phyloP scores from a whole-genome alignment of 2,329 filamentous ascomycete genomes.

The Mycosphaerella sp. region DNA sequence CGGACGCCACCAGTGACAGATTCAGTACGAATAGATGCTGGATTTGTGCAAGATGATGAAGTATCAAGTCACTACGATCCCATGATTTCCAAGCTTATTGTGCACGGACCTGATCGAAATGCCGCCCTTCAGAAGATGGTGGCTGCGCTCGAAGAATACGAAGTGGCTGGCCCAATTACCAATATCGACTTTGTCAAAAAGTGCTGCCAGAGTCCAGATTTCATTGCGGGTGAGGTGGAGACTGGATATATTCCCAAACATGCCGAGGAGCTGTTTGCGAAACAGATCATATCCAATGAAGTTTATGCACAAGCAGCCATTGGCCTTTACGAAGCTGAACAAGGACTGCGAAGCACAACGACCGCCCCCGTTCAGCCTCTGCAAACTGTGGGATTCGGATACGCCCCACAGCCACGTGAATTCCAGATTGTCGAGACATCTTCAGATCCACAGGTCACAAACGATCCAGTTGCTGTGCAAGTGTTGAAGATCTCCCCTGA shows the following conservation, averaged over 20 bases:
- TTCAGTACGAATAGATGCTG: slow-evolving; percentile 84
- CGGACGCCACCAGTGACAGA: slow-evolving; percentile 62
- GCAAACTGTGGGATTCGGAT: slow-evolving; percentile 52
- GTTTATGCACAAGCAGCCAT: slow-evolving; percentile 83
- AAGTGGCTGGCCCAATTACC: slow-evolving; percentile 86
- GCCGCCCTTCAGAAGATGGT: slow-evolving; percentile 78
- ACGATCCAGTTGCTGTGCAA: slow-evolving; percentile 36
- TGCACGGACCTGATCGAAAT: slow-evolving; percentile 70
- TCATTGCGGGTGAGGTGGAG: slow-evolving; percentile 81
- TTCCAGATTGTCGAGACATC: slow-evolving; percentile 50
- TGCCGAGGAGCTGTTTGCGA: slow-evolving; percentile 66
- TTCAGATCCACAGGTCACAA: slow-evolving; percentile 40
- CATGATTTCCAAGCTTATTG: slow-evolving; percentile 98
- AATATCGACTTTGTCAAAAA: slow-evolving; percentile 96
- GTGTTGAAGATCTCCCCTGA: slow-evolving; percentile 48
- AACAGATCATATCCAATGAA: slow-evolving; percentile 55
- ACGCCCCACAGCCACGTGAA: slow-evolving; percentile 53
- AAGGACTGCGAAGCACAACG: slow-evolving; percentile 37
- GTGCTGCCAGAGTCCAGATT: slow-evolving; percentile 73
- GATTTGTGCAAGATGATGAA: slow-evolving; percentile 84
- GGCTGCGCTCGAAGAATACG: slow-evolving; percentile 76
- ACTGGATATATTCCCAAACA: slow-evolving; percentile 95
- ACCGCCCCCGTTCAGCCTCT: slow-evolving; percentile 25
- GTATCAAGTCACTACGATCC: slow-evolving; percentile 95
- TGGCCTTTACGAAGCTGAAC: slow-evolving; percentile 51